Percentiles rank a stretch among this genome's conserved stretches.
phyloP scores from a whole-genome alignment of 257 asterid genomes.

The Salvia miltiorrhiza region DNA sequence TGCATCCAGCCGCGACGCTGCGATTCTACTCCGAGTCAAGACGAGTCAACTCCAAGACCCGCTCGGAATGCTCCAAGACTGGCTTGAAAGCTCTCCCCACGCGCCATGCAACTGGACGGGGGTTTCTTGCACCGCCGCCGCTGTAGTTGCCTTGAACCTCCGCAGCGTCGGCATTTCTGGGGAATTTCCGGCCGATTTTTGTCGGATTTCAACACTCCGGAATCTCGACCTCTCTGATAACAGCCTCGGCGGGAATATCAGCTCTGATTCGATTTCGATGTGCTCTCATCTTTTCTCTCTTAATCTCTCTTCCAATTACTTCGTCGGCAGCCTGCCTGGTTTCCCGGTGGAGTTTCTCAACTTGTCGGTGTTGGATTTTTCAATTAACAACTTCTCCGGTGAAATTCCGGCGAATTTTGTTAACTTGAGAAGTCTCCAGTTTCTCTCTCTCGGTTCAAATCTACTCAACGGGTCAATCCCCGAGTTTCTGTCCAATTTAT shows the following conservation, averaged over 20 bases:
- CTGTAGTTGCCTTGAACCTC: slow-evolving; percentile 54
- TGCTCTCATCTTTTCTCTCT: slow-evolving; percentile 55
- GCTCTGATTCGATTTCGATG: slow-evolving; percentile 36
- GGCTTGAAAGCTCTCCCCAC: slow-evolving; percentile 38
- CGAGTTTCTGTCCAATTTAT: slow-evolving; percentile 48
- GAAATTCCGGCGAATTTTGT: slow-evolving; percentile 61
- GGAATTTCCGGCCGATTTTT: slow-evolving; percentile 62
- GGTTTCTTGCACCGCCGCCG: slow-evolving; percentile 42
- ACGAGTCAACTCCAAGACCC: slow-evolving; percentile 50
- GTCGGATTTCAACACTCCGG: slow-evolving; percentile 57
- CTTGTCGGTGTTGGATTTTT: slow-evolving; percentile 49
- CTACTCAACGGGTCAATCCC: slow-evolving; percentile 71
- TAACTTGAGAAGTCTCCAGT: slow-evolving; percentile 43
- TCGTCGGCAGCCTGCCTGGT: slow-evolving; percentile 64
- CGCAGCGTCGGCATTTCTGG: slow-evolving; percentile 40
- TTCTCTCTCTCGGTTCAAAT: slow-evolving; percentile 42
- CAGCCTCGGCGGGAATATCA: slow-evolving; percentile 40
- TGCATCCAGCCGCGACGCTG: slow-evolving; percentile 53
- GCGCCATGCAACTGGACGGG: slow-evolving; percentile 81
- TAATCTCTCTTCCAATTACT: slow-evolving; percentile 46
- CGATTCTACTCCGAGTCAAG: slow-evolving; percentile 55
- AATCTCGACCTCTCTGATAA: slow-evolving; percentile 47
- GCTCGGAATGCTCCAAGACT: slow-evolving; percentile 36
- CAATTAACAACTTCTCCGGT: slow-evolving; percentile 61
- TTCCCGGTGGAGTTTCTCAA: slow-evolving; percentile 35